Evolutionary conservation across 179 eudicot species (phyloP), one percentile per base, ranked within the genome.

Genomic region (Corrigiola litoralis): DNA sequence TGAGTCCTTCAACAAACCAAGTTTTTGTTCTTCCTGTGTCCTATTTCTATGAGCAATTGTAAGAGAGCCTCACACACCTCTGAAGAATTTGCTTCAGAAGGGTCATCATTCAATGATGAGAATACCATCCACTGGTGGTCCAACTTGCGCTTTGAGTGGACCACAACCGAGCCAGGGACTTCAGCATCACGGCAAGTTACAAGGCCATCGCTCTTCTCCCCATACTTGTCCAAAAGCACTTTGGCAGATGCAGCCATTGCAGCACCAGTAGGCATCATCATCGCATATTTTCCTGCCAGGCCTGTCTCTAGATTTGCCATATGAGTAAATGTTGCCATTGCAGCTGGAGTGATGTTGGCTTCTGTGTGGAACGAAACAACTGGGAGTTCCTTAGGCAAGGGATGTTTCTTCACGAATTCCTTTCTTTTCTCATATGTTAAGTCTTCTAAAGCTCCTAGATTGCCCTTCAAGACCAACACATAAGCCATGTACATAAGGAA

Each of bases 91-190:
- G 90, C 87, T 70, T 88, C 92, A 1, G 80, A 46, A 1, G 85
- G 81, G 34, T 87, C 84, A 48, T 95, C 92, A 1, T 74, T 86
- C 24, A 81, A 31, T 2, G 95, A 77, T 17, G 99, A 84, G 64
- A 91, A 95, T 28, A 91, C 99, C 92, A 95, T 87, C 99, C 99
- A 95, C 12, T 86, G 95, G 63, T 95, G 99, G 69, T 95, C 99
- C 50, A 95, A 52, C 63, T 91, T 91, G 11, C 96, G 86, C 40
- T 68, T 74, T 0, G 92, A 96, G 41, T 83, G 78, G 16, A 95
- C 99, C 63, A 88, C 97, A 9, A 88, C 82, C 0, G 97, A 95
- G 64, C 97, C 99, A 0, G 99, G 99, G 44, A 91, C 96, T 75
- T 91, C 97, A 9, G 97, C 99, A 73, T 95, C 99, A 8, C 89